Percentiles rank a stretch among this genome's conserved stretches.
These are phyloP conservation scores for Heterobasidion parviporum DNA, from an alignment of 1,284 basidiomycete genomes.

Conservation along the genomic window DNA sequence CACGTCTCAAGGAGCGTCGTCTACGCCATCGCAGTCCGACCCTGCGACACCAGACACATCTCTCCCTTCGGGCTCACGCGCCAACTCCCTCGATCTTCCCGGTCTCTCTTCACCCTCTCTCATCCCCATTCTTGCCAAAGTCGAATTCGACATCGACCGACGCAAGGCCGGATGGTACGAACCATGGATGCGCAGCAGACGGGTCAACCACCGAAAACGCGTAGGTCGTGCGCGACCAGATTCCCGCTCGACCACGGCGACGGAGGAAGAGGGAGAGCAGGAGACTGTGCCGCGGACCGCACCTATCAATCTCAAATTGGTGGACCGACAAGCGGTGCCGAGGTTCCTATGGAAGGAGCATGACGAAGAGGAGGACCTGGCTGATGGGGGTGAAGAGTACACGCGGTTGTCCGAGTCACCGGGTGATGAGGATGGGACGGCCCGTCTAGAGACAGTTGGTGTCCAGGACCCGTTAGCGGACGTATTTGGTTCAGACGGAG, in stretches of 20 bases:
- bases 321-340: conserved; percentile 33
- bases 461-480: conserved; percentile 34
- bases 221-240: conserved; percentile 15
- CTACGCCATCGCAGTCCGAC: conserved; percentile 28
- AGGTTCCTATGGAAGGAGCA: conserved; percentile 18
- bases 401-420: conserved; percentile 25
- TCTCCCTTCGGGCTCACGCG: conserved; percentile 27
- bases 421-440: conserved; percentile 7
- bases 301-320: conserved; percentile 42
- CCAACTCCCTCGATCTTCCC: conserved; percentile 50
- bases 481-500: conserved; percentile 49
- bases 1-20: conserved; percentile 17
- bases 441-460: neutral
- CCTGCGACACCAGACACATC: conserved; percentile 51
- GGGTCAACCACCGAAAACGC: conserved; percentile 47
- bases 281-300: conserved; percentile 18
- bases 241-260: conserved; percentile 11
- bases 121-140: conserved; percentile 77
- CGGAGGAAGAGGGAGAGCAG: conserved; percentile 15
- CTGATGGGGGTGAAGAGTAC: conserved; percentile 18
- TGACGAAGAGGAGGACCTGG: conserved; percentile 15
- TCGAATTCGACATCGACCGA: conserved; percentile 81
- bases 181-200: conserved; percentile 63
- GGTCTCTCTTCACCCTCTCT: conserved; percentile 55
- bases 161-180: conserved; percentile 75